Evolutionary conservation across 2,329 filamentous ascomycete species (phyloP).

Genomic region (Domatiomyces catenatus): DNA sequence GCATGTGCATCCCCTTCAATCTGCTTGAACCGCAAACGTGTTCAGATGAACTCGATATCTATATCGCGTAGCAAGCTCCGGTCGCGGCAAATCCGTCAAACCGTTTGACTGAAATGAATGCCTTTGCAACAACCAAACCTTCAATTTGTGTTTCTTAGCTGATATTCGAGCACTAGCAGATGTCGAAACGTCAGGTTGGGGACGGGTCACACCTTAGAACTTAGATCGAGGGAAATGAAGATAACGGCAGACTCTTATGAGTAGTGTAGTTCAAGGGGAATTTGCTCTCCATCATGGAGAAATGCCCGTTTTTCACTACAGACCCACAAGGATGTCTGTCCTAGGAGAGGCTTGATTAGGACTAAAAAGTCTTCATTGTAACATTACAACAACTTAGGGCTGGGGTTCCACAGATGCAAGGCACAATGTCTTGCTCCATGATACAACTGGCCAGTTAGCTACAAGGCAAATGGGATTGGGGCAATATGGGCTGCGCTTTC

Average conservation of each 20-base stretch:
- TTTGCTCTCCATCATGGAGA: conserved; percentile 1
- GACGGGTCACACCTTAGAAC: too few species aligned
- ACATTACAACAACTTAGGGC: too few species aligned
- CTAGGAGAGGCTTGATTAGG: conserved; percentile 2
- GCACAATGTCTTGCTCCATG: conserved; percentile 5
- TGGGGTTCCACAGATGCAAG: too few species aligned
- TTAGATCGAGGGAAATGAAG: conserved; percentile 6
- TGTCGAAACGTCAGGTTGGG: too few species aligned
- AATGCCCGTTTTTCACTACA: conserved; percentile 1
- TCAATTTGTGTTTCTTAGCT: background rate
- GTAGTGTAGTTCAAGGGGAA: too few species aligned
- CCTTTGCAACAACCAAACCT: too few species aligned
- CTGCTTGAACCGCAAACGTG: too few species aligned
- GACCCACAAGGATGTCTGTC: conserved; percentile 1
- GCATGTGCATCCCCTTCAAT: too few species aligned
- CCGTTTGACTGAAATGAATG: too few species aligned
- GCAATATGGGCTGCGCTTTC: conserved; percentile 7
- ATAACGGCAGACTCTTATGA: background rate
- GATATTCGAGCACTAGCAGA: conserved; percentile 5
- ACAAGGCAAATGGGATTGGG: conserved; percentile 2
- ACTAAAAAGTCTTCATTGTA: conserved; percentile 1
- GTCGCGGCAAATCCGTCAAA: too few species aligned
- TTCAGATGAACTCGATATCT: too few species aligned
- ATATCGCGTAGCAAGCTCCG: too few species aligned
- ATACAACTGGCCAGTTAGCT: conserved; percentile 1